A percentile compares a stretch with the other conserved stretches of the same genome.
Conservation (phyloP, 306 rosid species). For the Potentilla sterilis region DNA sequence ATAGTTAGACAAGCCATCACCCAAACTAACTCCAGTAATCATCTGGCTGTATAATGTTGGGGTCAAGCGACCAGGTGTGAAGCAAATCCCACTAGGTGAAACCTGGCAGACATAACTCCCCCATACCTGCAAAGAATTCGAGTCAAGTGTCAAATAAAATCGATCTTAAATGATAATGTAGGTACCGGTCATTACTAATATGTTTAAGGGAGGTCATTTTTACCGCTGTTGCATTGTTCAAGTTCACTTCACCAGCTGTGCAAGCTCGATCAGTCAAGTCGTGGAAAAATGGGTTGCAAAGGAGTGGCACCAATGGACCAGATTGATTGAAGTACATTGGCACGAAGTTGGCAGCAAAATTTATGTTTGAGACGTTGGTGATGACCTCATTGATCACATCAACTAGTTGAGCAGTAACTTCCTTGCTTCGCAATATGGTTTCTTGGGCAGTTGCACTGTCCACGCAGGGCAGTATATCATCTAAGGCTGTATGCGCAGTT, state of each 20-base stretch:
- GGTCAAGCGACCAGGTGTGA: constrained; percentile 51
- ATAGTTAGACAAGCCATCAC: constrained; percentile 29
- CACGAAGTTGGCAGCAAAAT: constrained; percentile 32
- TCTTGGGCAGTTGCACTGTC: constrained; percentile 45
- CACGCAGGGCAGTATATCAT: constrained; percentile 46
- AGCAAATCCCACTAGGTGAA: constrained; percentile 45
- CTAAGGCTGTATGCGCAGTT: constrained; percentile 41
- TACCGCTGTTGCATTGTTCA: constrained; percentile 49
- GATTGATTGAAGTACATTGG: constrained; percentile 65
- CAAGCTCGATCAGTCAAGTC: constrained; percentile 52
- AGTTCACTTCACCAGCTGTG: constrained; percentile 36
- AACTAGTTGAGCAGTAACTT: constrained; percentile 43
- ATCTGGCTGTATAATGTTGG: constrained; percentile 45
- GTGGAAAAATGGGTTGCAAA: constrained; percentile 55
- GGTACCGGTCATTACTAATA: background rate
- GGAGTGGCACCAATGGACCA: constrained; percentile 53
- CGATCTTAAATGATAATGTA: background rate
- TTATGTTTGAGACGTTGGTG: constrained; percentile 45
- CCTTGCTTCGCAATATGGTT: constrained; percentile 44
- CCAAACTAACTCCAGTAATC: constrained; percentile 37
- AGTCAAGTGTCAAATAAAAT: background rate
- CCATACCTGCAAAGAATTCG: constrained; percentile 39
- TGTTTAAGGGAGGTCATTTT: background rate
- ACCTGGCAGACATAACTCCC: constrained; percentile 41
- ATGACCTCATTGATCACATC: constrained; percentile 44